Conservation (phyloP, 2,329 filamentous ascomycete genomes). For the Decorospora gaudefroyi region DNA sequence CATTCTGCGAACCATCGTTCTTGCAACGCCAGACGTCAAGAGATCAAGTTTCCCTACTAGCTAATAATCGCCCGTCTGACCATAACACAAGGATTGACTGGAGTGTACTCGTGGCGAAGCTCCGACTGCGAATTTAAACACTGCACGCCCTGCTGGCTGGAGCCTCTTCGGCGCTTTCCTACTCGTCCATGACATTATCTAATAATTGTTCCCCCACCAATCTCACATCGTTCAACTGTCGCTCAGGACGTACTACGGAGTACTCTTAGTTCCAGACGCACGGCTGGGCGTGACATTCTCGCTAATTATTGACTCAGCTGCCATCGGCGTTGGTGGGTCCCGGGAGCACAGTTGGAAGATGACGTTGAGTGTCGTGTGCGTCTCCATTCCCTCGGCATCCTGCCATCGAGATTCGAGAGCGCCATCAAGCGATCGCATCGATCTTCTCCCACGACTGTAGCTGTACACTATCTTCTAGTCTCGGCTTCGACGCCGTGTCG, state of each 20-base stretch:
- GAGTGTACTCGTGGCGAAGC: slow-evolving; percentile 12
- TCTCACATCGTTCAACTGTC: slow-evolving; percentile 1
- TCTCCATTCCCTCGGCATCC: slow-evolving; percentile 4
- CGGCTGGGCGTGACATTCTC: neutral
- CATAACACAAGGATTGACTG: slow-evolving; percentile 13
- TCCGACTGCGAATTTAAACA: slow-evolving; percentile 11
- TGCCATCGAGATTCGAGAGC: neutral
- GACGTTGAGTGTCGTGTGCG: slow-evolving; percentile 7
- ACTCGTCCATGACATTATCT: slow-evolving; percentile 26
- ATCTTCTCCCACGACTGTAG: slow-evolving; percentile 53
- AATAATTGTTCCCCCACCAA: slow-evolving; percentile 7
- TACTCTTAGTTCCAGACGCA: neutral
- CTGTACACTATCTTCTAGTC: slow-evolving; percentile 51
- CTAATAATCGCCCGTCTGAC: slow-evolving; percentile 10
- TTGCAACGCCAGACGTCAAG: slow-evolving; percentile 13
- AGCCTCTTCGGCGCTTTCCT: slow-evolving; percentile 11
- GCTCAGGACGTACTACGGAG: too few species aligned
- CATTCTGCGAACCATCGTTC: slow-evolving; percentile 37
- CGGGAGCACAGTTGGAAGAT: slow-evolving; percentile 12
- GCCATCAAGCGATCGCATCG: slow-evolving; percentile 33
- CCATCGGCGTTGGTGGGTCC: neutral
- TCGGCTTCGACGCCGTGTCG: slow-evolving; percentile 39
- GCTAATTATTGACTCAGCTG: neutral
- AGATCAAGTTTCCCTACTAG: slow-evolving; percentile 15
- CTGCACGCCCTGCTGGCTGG: slow-evolving; percentile 2